These are phyloP conservation scores for Auricularia sp. DNA, from an alignment of 768 basidiomycete species.

Conservation along the genomic window DNA sequence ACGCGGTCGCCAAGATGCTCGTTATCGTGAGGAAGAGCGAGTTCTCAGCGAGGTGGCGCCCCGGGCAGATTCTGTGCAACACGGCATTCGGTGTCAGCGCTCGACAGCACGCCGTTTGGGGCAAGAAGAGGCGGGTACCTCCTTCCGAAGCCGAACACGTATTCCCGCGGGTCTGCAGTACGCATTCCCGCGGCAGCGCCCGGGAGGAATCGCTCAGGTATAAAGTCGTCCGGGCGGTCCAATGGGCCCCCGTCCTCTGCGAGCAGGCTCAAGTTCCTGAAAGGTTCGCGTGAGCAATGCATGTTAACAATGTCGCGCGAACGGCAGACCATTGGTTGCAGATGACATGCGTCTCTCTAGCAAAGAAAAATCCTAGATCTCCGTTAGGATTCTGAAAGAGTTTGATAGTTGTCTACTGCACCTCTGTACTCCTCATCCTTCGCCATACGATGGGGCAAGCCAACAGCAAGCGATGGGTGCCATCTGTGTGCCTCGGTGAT, in stretches of 20 bases:
- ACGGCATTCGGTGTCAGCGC: too few species aligned
- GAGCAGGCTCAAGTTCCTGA: background rate
- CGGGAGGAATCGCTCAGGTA: constrained; percentile 11
- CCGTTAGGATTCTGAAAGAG: background rate
- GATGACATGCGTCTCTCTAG: constrained; percentile 6
- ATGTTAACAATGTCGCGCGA: background rate
- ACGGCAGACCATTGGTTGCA: constrained; percentile 6
- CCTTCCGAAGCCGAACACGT: background rate
- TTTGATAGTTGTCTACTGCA: too few species aligned
- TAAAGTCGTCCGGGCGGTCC: constrained; percentile 13
- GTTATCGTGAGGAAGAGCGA: too few species aligned
- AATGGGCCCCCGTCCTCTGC: constrained; percentile 13
- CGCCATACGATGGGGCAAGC: background rate
- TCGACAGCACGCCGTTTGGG: too few species aligned
- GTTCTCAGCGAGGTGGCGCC: too few species aligned
- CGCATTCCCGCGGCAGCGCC: too few species aligned
- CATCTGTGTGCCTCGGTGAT: constrained; percentile 33
- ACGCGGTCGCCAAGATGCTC: too few species aligned
- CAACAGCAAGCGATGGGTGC: constrained; percentile 7
- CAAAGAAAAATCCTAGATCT: constrained; percentile 1
- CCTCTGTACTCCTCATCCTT: background rate
- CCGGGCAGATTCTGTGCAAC: too few species aligned
- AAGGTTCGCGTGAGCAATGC: too few species aligned
- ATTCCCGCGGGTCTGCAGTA: too few species aligned
- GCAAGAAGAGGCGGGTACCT: background rate